A percentile compares a stretch with the other conserved stretches of the same genome.
phyloP scores from a whole-genome alignment of 2,329 filamentous ascomycete species.

The Sphaerulina vaccinii region DNA sequence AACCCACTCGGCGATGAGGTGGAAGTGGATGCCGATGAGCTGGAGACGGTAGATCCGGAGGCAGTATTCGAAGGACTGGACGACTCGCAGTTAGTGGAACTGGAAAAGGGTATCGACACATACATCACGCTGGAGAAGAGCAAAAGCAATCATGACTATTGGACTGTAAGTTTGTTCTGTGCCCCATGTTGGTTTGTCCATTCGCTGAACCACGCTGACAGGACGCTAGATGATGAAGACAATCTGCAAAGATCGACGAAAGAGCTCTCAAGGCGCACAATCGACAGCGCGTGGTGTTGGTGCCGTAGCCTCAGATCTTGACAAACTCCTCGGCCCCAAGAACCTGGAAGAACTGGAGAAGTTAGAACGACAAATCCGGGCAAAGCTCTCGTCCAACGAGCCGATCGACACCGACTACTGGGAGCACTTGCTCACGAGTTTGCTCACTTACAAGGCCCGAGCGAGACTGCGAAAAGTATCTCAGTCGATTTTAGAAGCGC shows the following conservation, averaged over 20 bases:
- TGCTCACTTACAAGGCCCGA: slow-evolving; percentile 88
- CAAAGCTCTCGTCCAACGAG: slow-evolving; percentile 83
- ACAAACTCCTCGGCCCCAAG: slow-evolving; percentile 82
- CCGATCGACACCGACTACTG: slow-evolving; percentile 96
- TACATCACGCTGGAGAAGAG: slow-evolving; percentile 81
- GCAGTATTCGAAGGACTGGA: slow-evolving; percentile 74
- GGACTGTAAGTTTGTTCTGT: slow-evolving; percentile 58
- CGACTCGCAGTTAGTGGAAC: slow-evolving; percentile 65
- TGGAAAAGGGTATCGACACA: slow-evolving; percentile 78
- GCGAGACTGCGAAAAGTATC: slow-evolving; percentile 78
- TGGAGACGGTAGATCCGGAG: slow-evolving; percentile 77
- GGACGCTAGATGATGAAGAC: slow-evolving; percentile 68
- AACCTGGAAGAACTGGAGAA: slow-evolving; percentile 80
- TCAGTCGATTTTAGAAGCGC: slow-evolving; percentile 69
- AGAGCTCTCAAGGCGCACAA: slow-evolving; percentile 57
- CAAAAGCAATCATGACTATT: slow-evolving; percentile 77
- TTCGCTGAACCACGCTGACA: slow-evolving; percentile 26
- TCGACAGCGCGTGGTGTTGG: slow-evolving; percentile 70
- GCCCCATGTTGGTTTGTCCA: slow-evolving; percentile 7
- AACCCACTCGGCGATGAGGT: slow-evolving; percentile 81
- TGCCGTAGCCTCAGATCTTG: slow-evolving; percentile 83
- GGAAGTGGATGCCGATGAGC: slow-evolving; percentile 68
- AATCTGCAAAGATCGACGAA: slow-evolving; percentile 75
- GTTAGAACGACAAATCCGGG: slow-evolving; percentile 81
- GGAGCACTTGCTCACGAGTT: slow-evolving; percentile 83